phyloP scores from a whole-genome alignment of 805 yeast species.

The Metschnikowia santaceciliae region DNA sequence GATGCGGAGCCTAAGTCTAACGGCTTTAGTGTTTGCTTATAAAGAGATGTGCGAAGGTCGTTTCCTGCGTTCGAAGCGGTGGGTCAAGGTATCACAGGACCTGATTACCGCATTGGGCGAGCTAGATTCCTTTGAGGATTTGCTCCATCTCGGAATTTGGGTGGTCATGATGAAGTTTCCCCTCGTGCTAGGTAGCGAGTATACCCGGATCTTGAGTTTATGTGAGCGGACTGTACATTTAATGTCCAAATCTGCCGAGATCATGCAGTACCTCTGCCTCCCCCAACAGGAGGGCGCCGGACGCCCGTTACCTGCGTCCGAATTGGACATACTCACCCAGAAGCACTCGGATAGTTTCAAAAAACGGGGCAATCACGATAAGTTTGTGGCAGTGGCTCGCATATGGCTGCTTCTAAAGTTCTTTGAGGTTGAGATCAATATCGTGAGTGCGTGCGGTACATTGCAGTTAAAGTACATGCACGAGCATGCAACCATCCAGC shows the following conservation, averaged over 20 bases:
- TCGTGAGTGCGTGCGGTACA: conserved; percentile 6
- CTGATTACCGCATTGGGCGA: conserved; percentile 7
- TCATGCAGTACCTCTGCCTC: conserved; percentile 5
- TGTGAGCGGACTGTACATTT: conserved; percentile 6
- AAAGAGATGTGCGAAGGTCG: conserved; percentile 8
- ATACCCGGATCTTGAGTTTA: neutral
- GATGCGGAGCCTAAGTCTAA: conserved; percentile 9
- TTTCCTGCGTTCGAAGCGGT: conserved; percentile 2
- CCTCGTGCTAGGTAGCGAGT: conserved; percentile 5
- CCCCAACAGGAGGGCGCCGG: neutral
- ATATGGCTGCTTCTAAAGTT: conserved; percentile 13
- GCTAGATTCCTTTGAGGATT: conserved; percentile 10
- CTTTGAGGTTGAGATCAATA: conserved; percentile 13
- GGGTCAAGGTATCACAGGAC: conserved; percentile 7
- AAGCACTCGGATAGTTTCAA: neutral
- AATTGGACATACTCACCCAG: neutral
- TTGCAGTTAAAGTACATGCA: conserved; percentile 7
- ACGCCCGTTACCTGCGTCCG: neutral
- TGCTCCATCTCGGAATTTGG: conserved; percentile 11
- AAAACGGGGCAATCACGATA: conserved; percentile 2
- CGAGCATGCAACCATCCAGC: conserved; percentile 10
- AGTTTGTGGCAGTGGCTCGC: conserved; percentile 15
- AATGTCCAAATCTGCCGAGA: conserved; percentile 5
- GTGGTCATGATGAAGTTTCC: conserved; percentile 10
- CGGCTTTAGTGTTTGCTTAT: conserved; percentile 8